Evolutionary conservation across 495 filamentous ascomycete species (phyloP), one percentile per base, ranked within the genome.

Genomic region (Echria macrotheca): DNA sequence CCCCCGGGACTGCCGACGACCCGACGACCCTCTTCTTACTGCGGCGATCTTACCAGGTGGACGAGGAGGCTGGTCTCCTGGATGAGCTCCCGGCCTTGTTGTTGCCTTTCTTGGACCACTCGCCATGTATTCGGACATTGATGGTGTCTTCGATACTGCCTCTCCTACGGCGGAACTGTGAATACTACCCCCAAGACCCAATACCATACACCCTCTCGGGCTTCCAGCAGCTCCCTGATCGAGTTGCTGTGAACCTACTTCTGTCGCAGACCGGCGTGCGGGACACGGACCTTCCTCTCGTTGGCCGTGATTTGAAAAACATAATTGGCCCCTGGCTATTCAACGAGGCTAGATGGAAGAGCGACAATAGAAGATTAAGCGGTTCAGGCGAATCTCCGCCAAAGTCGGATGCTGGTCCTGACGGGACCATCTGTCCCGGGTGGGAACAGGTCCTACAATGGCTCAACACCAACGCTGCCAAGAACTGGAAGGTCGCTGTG

Each of bases 241-340:
- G 69, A 44, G 73, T 78, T 23, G 87, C 81, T 1, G 73, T 91
- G 18, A 79, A 82, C 32, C 60, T 83, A 25, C 71, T 95, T 25
- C 69, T 96, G 33, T 82, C 82, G 17, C 81, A 83, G 58, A 79
- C 81, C 1, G 72, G 70, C 15, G 53, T 47, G 39, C 58, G 53
- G 7, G 58, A 69, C 15, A 70, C 69, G 36, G 57, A 71, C 18
- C 57, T 75, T 12, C 64, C 60, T 12, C 65, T 63, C n/a, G 66
- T 86, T 49, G 81, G 79, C 12, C 78, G 82, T 53, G 91, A 95
- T 56, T 50, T 95, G 48, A 79, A 80, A 40, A 84, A 85, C 3
- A 56, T 95, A 7, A 73, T 93, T 51, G 86, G 84, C 0, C 86
- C 90, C 11, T 95, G 89, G 90, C 75, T 91, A 43, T 85, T 85